phyloP scores from a whole-genome alignment of 768 basidiomycete species.

The Trametes gibbosa region DNA sequence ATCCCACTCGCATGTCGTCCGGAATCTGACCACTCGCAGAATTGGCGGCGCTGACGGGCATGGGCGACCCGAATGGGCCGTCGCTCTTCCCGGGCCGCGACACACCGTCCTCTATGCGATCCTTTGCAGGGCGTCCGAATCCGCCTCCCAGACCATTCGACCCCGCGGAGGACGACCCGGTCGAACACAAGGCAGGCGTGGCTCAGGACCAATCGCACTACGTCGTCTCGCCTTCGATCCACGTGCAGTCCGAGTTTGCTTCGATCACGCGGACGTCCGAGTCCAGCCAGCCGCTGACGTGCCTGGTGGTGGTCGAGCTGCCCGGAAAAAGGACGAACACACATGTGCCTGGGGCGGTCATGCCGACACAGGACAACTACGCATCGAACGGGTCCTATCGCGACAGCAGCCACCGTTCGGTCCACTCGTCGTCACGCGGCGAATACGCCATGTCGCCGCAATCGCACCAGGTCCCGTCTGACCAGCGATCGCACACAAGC shows the following conservation, averaged over 20 bases:
- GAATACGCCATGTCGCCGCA: constrained; percentile 14
- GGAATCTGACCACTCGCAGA: constrained; percentile 47
- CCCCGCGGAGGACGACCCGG: constrained; percentile 82
- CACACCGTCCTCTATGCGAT: constrained; percentile 40
- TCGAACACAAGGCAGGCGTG: constrained; percentile 25
- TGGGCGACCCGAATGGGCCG: constrained; percentile 60
- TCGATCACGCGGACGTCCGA: constrained; percentile 70
- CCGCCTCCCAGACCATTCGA: constrained; percentile 48
- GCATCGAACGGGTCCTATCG: constrained; percentile 3
- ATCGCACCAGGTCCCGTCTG: constrained; percentile 2
- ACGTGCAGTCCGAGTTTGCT: constrained; percentile 89
- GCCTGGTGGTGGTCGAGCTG: constrained; percentile 91
- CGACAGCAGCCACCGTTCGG: constrained; percentile 19
- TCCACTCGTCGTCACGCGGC: constrained; percentile 16
- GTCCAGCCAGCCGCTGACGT: constrained; percentile 82
- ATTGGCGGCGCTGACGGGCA: constrained; percentile 89
- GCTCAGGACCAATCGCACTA: constrained; percentile 50
- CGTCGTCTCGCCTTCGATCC: constrained; percentile 89
- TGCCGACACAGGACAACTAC: constrained; percentile 20
- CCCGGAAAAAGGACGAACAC: constrained; percentile 63
- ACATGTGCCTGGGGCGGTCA: constrained; percentile 29
- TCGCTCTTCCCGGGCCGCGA: constrained; percentile 71
- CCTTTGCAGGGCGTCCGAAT: constrained; percentile 27
- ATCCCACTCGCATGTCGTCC: not conserved
- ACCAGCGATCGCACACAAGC: constrained; percentile 16